Percentiles rank a stretch among this genome's conserved stretches.
phyloP scores from a whole-genome alignment of 2,329 filamentous ascomycete genomes.

The Colletotrichum eleusines region DNA sequence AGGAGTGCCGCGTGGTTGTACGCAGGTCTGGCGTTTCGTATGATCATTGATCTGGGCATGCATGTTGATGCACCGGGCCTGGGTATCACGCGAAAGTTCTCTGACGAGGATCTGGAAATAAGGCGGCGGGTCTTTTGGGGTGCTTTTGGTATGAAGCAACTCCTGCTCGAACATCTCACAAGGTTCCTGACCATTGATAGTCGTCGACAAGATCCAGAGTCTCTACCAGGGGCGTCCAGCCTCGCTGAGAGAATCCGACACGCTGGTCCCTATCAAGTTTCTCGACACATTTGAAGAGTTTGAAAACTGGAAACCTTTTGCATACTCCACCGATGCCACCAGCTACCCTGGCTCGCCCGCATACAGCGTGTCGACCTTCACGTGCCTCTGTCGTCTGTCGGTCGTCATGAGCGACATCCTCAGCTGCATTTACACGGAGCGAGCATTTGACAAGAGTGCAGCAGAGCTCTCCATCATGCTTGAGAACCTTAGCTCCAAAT shows the following conservation, averaged over 20 bases:
- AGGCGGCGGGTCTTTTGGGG: conserved; percentile 60
- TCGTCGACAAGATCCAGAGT: conserved; percentile 65
- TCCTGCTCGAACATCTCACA: conserved; percentile 26
- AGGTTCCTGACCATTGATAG: conserved; percentile 40
- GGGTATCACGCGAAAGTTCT: conserved; percentile 49
- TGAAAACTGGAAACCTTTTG: conserved; percentile 63
- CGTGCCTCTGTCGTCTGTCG: conserved; percentile 57
- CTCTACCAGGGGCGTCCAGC: conserved; percentile 67
- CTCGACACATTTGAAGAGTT: conserved; percentile 65
- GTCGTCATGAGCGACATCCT: conserved; percentile 60
- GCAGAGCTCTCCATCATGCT: conserved; percentile 53
- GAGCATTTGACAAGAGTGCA: conserved; percentile 52
- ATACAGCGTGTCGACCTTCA: conserved; percentile 59
- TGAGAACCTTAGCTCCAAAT: conserved; percentile 53
- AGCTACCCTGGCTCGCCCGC: conserved; percentile 52
- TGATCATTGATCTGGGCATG: conserved; percentile 67
- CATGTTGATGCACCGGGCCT: conserved; percentile 57
- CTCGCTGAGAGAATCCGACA: conserved; percentile 59
- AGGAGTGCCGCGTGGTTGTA: conserved; percentile 69
- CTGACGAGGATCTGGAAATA: conserved; percentile 60
- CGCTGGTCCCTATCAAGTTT: conserved; percentile 60
- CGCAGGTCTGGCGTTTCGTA: conserved; percentile 66
- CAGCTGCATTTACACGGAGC: conserved; percentile 59
- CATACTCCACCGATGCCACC: conserved; percentile 48
- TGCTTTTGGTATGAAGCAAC: conserved; percentile 51